phyloP scores from a whole-genome alignment of 345 rosid species.

The Lagerstroemia speciosa region DNA sequence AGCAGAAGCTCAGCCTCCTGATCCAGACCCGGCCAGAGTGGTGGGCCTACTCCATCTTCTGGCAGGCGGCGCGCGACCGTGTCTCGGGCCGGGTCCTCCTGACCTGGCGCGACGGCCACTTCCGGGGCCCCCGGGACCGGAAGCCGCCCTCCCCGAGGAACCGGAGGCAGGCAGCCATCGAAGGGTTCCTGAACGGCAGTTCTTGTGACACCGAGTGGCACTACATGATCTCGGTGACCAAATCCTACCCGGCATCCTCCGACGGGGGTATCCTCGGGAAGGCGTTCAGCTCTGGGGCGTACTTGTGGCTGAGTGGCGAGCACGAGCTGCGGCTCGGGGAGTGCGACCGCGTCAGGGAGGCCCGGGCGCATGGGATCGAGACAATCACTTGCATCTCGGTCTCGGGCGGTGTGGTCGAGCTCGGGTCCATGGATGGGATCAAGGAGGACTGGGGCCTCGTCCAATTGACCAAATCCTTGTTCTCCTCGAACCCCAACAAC shows the following conservation, averaged over 20 bases:
- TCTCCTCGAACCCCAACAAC: constrained; percentile 8
- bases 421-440: constrained; percentile 39
- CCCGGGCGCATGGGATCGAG: constrained; percentile 33
- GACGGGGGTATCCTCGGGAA: constrained; percentile 32
- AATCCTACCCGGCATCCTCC: constrained; percentile 16
- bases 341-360: constrained; percentile 46
- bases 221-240: constrained; percentile 28
- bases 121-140: neutral
- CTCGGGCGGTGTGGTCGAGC: constrained; percentile 41
- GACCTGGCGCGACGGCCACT: constrained; percentile 35
- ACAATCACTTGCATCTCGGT: constrained; percentile 40
- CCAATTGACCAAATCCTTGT: constrained; percentile 28
- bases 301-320: constrained; percentile 31
- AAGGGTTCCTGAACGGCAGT: constrained; percentile 9
- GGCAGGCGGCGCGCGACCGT: constrained; percentile 36
- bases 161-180: neutral
- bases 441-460: constrained; percentile 26
- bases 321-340: constrained; percentile 20
- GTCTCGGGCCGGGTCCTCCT: constrained; percentile 19
- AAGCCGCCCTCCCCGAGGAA: neutral
- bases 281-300: constrained; percentile 25
- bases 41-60: constrained; percentile 61
- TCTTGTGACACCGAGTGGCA: constrained; percentile 31
- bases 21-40: constrained; percentile 33
- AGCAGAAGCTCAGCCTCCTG: constrained; percentile 40